Conservation (phyloP, 306 rosid genomes). For the Urtica urens region DNA sequence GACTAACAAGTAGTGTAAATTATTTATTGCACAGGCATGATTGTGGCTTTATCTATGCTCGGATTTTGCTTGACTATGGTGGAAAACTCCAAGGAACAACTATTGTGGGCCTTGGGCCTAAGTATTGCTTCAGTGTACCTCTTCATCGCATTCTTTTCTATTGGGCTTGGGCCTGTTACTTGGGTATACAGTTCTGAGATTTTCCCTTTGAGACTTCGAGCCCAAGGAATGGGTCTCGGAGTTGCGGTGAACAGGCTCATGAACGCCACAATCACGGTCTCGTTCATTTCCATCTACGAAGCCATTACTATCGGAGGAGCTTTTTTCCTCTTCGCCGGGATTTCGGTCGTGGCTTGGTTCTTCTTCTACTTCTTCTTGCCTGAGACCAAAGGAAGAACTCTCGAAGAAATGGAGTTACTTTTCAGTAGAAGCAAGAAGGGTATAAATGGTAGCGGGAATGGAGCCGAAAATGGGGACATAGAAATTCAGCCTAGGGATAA, state of each 20-base stretch:
- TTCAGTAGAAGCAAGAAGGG: slow-evolving; percentile 16
- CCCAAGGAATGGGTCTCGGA: slow-evolving; percentile 55
- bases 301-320: slow-evolving; percentile 71
- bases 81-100: slow-evolving; percentile 16
- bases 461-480: not conserved
- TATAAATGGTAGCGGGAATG: not conserved
- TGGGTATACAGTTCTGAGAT: slow-evolving; percentile 83
- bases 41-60: slow-evolving; percentile 22
- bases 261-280: slow-evolving; percentile 56
- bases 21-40: slow-evolving; percentile 52
- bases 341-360: slow-evolving; percentile 42
- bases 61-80: slow-evolving; percentile 55
- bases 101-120: slow-evolving; percentile 43
- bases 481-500: not conserved
- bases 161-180: slow-evolving; percentile 68
- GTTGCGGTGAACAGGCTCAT: slow-evolving; percentile 61
- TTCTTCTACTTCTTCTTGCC: slow-evolving; percentile 64
- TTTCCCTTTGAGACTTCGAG: slow-evolving; percentile 63
- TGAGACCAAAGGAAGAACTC: slow-evolving; percentile 62
- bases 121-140: slow-evolving; percentile 41
- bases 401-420: slow-evolving; percentile 69
- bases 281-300: slow-evolving; percentile 48
- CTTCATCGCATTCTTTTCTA: slow-evolving; percentile 46
- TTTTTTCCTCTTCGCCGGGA: slow-evolving; percentile 60
- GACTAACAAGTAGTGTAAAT: too few relatives aligned